phyloP scores from a whole-genome alignment of 2,329 filamentous ascomycete species.

The Aspergillus transmontanensis region DNA sequence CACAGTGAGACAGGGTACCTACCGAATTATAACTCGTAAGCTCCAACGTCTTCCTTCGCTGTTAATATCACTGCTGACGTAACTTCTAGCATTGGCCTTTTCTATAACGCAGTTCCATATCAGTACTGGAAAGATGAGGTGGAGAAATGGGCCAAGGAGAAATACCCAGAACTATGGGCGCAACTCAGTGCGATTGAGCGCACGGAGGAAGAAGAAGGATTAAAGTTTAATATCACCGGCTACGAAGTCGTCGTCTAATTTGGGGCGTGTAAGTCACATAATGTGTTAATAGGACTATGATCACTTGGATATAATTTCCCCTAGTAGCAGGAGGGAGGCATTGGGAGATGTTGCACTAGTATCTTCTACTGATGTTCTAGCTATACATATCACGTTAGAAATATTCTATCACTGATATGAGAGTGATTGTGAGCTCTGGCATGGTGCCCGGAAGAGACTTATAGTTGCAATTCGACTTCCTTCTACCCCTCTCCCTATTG shows the following conservation, averaged over 20 bases:
- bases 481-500: too few relatives aligned
- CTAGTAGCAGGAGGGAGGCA: background rate
- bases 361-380: background rate
- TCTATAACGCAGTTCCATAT: slow-evolving; percentile 73
- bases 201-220: slow-evolving; percentile 37
- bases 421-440: too few relatives aligned
- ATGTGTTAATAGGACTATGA: background rate
- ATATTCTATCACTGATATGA: too few relatives aligned
- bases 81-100: slow-evolving; percentile 64
- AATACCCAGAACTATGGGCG: slow-evolving; percentile 70
- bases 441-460: too few relatives aligned
- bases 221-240: slow-evolving; percentile 29
- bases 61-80: slow-evolving; percentile 13
- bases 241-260: slow-evolving; percentile 13
- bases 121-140: slow-evolving; percentile 68
- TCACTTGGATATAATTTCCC: background rate
- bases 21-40: slow-evolving; percentile 73
- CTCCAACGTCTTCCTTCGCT: slow-evolving; percentile 25
- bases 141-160: slow-evolving; percentile 70
- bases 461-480: too few relatives aligned
- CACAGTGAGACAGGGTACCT: slow-evolving; percentile 65
- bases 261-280: background rate
- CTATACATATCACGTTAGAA: background rate
- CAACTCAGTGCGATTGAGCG: slow-evolving; percentile 56
- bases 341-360: background rate